Percentiles rank a stretch among this genome's conserved stretches.
Evolutionary conservation across 1,284 basidiomycete genomes (phyloP).

Genomic region (Ustilago curta): DNA sequence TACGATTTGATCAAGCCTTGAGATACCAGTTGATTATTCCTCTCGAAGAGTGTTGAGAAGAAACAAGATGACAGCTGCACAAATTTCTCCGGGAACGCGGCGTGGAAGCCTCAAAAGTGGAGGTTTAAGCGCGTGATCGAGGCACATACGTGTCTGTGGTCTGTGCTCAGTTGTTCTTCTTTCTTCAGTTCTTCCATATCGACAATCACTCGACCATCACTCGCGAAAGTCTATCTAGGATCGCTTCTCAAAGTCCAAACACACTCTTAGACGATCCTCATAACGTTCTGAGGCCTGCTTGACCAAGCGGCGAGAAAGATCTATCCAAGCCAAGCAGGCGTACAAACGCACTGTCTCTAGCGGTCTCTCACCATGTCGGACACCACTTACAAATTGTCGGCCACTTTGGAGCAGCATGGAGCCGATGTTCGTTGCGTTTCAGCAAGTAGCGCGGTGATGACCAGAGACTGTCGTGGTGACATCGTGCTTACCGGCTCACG

Average conservation of each 20-base stretch:
- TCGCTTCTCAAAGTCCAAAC: no score
- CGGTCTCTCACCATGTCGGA: slow-evolving; percentile 15
- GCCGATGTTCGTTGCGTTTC: slow-evolving; percentile 63
- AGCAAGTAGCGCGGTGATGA: slow-evolving; percentile 24
- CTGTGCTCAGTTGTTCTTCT: neutral
- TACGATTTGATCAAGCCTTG: neutral
- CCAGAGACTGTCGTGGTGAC: slow-evolving; percentile 36
- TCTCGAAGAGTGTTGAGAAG: neutral
- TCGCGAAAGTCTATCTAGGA: no score
- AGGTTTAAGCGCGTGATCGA: slow-evolving; percentile 42
- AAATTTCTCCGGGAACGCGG: slow-evolving; percentile 24
- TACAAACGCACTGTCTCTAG: neutral
- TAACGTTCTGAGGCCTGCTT: no score
- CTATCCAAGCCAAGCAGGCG: neutral
- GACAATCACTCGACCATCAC: neutral
- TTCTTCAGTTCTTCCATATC: slow-evolving; percentile 7
- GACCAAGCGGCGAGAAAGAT: neutral
- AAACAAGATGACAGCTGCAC: neutral
- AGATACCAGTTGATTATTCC: neutral
- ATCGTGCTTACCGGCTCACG: slow-evolving; percentile 59
- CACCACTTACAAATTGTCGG: slow-evolving; percentile 49
- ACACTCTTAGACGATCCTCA: no score
- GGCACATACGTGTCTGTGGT: slow-evolving; percentile 33
- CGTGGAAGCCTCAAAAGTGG: slow-evolving; percentile 13
- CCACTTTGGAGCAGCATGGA: slow-evolving; percentile 54